Evolutionary conservation across 2,329 filamentous ascomycete species (phyloP), one percentile per base, ranked within the genome.

Genomic region (Grosmannia clavigera): DNA sequence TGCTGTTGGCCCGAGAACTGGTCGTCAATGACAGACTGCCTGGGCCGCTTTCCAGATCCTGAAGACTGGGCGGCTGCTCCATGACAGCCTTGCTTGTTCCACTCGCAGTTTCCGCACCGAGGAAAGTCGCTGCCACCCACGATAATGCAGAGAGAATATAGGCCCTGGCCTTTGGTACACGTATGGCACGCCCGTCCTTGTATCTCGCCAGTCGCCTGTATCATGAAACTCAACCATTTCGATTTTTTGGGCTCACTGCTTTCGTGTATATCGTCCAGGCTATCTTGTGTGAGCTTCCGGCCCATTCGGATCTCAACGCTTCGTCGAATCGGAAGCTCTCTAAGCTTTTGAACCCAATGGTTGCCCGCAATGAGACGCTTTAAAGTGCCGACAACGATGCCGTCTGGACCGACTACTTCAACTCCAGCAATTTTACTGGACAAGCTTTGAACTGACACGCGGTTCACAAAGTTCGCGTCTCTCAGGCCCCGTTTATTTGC

Each of bases 81-180:
- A 14, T 67, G 63, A 56, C 70, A 71, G 4, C 65, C 66, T 31
- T 69, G 68, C 59, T 67, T 71, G 62, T 75, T 76, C 77, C 77
- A 80, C 64, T 79, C 75, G 63, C 78, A 80, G 63, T 80, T 80
- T 35, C 76, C 78, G 61, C 78, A 80, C 33, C 75, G 74, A 3
- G 73, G 72, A 58, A 79, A 78, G 4, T 75, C 68, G 7, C 68
- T 66, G 5, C 71, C 73, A 5, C 72, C 73, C 16, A 77, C 67
- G 29, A 75, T 71, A 56, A 79, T 71, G 65, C 78, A 80, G 5
- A 73, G 69, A 1, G 73, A 71, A 63, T 78, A 80, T 0, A 73
- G 72, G 0, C 78, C 78, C 27, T 72, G 69, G 31, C 73, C 72
- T 59, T 70, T 74, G 1, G 72, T 66, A 58, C 78, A 80, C 1